Evolutionary conservation across 2,329 filamentous ascomycete species (phyloP), one percentile per base, ranked within the genome.

Genomic region (Beauveria pseudobassiana): DNA sequence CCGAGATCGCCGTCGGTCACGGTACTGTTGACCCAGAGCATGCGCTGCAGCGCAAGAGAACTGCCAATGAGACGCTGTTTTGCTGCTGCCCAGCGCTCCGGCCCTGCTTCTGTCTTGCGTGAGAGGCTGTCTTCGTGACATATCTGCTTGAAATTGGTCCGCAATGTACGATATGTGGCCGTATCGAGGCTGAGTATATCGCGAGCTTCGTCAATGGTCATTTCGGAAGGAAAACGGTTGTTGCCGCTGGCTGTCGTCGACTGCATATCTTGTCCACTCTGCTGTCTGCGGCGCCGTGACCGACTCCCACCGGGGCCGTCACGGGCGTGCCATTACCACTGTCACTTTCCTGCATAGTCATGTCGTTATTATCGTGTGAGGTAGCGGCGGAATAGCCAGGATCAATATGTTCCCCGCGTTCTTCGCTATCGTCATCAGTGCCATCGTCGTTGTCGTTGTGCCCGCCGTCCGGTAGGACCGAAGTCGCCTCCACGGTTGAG

Each of bases 151-250:
- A 92, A 95, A 30, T 83, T 81, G 54, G 85, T 79, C 34, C 90
- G 83, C 18, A 91, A 73, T 63, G 83, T 75, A 38, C 80, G 80
- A 71, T 95, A 95, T 48, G 82, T 76, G 1, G 78, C 73, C 54
- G 81, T 83, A 68, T 88, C 83, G 40, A 96, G 77, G 43, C 76
- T 78, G 30, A 96, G 77, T 63, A 87, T 88, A 14, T 80, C 80
- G 69, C 91, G 90, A 69, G 88, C 87, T 73, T 93, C 89, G 65
- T 90, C 87, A 63, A 95, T 83, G 0, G 90, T 93, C 14, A 88
- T 93, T 72, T 95, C 90, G 0, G 90, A 93, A 1, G 89, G 89
- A 65, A 91, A 95, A 24, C 90, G 84, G 16, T 88, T 87, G 16
- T 88, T 86, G 22, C 87, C 84, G 5, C 86, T 85, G 1, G 86